A percentile compares a stretch with the other conserved stretches of the same genome.
Evolutionary conservation across 352 stramenopile species (phyloP).

Genomic region (Phytophthora ramorum): DNA sequence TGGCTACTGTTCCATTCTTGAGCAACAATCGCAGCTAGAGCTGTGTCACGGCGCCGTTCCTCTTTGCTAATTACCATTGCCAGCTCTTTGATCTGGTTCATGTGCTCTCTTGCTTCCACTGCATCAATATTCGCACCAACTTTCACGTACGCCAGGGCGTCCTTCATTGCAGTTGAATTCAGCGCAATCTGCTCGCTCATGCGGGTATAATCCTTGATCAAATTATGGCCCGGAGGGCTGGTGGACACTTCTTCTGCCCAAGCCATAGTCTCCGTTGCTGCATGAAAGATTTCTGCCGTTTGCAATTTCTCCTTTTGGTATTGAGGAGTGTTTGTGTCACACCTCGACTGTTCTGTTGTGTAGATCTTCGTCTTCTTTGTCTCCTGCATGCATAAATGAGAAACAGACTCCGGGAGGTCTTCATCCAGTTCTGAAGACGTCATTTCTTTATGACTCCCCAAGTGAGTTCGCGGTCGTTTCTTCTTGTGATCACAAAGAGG

Average conservation of each 20-base stretch:
- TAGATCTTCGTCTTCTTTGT: not conserved
- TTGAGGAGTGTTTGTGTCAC: no score
- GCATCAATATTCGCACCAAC: not conserved
- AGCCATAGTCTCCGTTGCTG: not conserved
- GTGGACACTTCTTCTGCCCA: not conserved
- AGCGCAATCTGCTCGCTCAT: conserved; percentile 5
- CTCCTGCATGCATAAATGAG: no score
- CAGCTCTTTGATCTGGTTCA: conserved; percentile 2
- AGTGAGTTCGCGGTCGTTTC: not conserved
- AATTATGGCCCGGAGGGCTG: not conserved
- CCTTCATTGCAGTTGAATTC: conserved; percentile 6
- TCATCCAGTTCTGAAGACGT: not conserved
- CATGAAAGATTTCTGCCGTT: not conserved
- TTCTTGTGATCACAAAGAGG: not conserved
- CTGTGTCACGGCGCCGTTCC: not conserved
- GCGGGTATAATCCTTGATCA: not conserved
- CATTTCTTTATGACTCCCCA: not conserved
- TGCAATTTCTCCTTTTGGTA: not conserved
- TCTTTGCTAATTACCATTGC: not conserved
- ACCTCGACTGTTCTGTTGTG: not conserved
- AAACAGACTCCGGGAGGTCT: no score
- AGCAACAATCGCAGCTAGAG: not conserved
- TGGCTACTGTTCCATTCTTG: not conserved
- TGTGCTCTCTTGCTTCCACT: not conserved
- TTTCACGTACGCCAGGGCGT: not conserved